These are phyloP conservation scores for Clonostachys byssicola DNA, from an alignment of 2,329 filamentous ascomycete species.

Conservation along the genomic window DNA sequence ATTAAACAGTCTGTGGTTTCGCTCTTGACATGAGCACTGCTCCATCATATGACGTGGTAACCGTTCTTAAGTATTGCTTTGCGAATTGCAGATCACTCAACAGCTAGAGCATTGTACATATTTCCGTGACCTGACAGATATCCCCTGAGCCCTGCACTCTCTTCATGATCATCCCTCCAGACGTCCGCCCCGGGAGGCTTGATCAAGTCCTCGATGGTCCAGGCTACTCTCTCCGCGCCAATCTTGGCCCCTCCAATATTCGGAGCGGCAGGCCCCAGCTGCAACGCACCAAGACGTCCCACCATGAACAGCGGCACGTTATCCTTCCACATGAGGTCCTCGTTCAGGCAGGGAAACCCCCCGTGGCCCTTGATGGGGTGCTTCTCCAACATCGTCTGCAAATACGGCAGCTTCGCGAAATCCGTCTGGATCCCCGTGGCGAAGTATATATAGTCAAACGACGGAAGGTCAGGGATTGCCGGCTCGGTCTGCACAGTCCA, in stretches of 20 bases:
- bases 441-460: conserved; percentile 68
- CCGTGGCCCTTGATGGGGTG: conserved; percentile 59
- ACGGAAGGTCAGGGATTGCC: conserved; percentile 43
- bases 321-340: conserved; percentile 72
- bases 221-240: conserved; percentile 70
- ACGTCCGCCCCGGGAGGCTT: conserved; percentile 7
- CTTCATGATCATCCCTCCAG: conserved; percentile 5
- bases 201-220: conserved; percentile 59
- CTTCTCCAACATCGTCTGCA: conserved; percentile 53
- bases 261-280: conserved; percentile 66
- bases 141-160: conserved; percentile 7
- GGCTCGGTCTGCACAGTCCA: conserved; percentile 48
- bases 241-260: conserved; percentile 71
- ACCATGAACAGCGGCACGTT: conserved; percentile 72
- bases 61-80: too few species aligned
- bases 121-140: conserved; percentile 29
- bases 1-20: background rate
- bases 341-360: conserved; percentile 68
- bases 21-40: background rate
- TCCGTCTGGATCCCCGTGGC: conserved; percentile 69
- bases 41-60: too few species aligned
- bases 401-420: conserved; percentile 53
- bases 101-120: conserved; percentile 22
- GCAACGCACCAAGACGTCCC: conserved; percentile 62
- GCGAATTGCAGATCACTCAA: too few species aligned